Base-by-base conservation (phyloP, 2,329 filamentous ascomycete genomes). In the Colletotrichum viniferum region DNA sequence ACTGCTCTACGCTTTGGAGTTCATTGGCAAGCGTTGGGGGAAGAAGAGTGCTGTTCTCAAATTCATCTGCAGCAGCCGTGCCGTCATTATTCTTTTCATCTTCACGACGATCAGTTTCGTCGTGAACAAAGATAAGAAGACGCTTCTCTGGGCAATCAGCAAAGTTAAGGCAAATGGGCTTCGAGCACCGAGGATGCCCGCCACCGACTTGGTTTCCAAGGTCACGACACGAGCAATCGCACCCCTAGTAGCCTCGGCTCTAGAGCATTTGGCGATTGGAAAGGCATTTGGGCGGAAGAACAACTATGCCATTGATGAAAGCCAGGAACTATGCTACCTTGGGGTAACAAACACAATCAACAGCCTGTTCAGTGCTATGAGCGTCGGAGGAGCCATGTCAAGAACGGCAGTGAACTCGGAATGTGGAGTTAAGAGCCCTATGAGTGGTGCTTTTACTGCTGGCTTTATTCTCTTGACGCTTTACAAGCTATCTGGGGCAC, bases 381-480 rank as follows among this genome's bases (percentile, higher is more conserved):
- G 91, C 1, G 87, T 92, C 14, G 91, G 91, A 14, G 92, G 91
- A 28, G 92, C 91, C 77, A 93, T 94, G 89, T 93, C 91, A 0
- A 87, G 92, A 12, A 93, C 92, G 2, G 91, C 92, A 10, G 91
- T 94, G 79, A 94, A 93, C 84, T 92, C 91, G 0, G 88, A 91
- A 34, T 92, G 90, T 65, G 88, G 90, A 38, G 92, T 93, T 79
- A 89, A 88, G 76, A 92, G 90, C 7, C 92, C 92, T 0, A 83
- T 92, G 0, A 91, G 89, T 56, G 91, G 92, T 6, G 78, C 92
- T 26, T 85, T 94, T 69, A 92, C 92, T 0, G 88, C 91, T 4
- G 90, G 87, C 6, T 90, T 92, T 63, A 90, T 94, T 21, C 83
- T 94, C 9, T 81, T 93, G 2, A 91, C 88, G 24, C 88, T 94